Evolutionary conservation across 768 basidiomycete genomes (phyloP).

Genomic region (Naganishia kalamii): DNA sequence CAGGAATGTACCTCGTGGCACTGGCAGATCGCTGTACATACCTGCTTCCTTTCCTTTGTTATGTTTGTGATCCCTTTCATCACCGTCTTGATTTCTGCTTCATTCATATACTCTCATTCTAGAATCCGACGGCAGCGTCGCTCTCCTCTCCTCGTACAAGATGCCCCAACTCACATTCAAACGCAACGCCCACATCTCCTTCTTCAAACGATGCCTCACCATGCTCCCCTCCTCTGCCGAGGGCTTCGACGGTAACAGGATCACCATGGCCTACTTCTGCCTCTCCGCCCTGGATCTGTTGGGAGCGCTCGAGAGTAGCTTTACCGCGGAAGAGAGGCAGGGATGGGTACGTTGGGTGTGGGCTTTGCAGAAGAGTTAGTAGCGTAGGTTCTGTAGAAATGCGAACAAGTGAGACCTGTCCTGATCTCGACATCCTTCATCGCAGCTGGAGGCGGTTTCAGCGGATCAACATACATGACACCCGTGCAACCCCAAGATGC

Average conservation of each 20-base stretch:
- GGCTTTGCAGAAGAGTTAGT: slow-evolving; percentile 68
- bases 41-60: too few species aligned
- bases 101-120: too few species aligned
- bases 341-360: slow-evolving; percentile 81
- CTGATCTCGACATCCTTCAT: slow-evolving; percentile 47
- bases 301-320: slow-evolving; percentile 52
- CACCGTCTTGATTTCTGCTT: too few species aligned
- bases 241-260: slow-evolving; percentile 67
- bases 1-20: too few species aligned
- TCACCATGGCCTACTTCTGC: slow-evolving; percentile 83
- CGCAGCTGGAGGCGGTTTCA: slow-evolving; percentile 50
- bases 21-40: too few species aligned
- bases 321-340: slow-evolving; percentile 54
- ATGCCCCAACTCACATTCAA: slow-evolving; percentile 35
- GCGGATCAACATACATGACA: slow-evolving; percentile 68
- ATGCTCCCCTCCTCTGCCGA: slow-evolving; percentile 66
- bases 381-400: slow-evolving; percentile 32
- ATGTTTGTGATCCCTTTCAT: too few species aligned
- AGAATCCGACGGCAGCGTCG: background rate
- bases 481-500: too few species aligned
- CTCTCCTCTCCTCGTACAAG: background rate
- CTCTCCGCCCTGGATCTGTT: slow-evolving; percentile 76
- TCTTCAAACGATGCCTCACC: slow-evolving; percentile 62
- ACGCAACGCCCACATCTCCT: slow-evolving; percentile 57
- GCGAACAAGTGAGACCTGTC: slow-evolving; percentile 16